phyloP scores from a whole-genome alignment of 2,329 filamentous ascomycete genomes.

The Ceratocystis variospora region DNA sequence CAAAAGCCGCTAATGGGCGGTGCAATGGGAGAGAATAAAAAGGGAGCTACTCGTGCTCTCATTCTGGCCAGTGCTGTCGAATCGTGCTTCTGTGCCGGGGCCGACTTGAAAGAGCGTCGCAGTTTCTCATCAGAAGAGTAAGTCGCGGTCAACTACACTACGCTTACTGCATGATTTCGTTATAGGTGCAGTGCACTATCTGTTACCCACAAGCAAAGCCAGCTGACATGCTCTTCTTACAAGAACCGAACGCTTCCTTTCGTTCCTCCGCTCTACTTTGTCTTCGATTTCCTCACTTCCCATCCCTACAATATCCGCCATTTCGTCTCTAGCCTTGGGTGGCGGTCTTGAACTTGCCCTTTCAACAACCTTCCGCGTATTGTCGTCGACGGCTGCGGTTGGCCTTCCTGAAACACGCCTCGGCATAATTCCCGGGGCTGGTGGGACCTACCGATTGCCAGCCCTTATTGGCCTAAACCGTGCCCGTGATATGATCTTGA shows the following conservation, averaged over 20 bases:
- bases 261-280: slow-evolving; percentile 63
- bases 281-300: slow-evolving; percentile 58
- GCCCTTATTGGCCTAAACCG: slow-evolving; percentile 63
- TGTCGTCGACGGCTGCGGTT: slow-evolving; percentile 63
- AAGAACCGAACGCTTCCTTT: slow-evolving; percentile 69
- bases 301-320: slow-evolving; percentile 78
- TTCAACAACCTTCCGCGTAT: slow-evolving; percentile 75
- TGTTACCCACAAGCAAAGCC: not conserved
- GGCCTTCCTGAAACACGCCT: slow-evolving; percentile 84
- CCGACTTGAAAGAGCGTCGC: slow-evolving; percentile 79
- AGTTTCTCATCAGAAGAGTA: slow-evolving; percentile 68
- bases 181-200: not conserved
- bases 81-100: slow-evolving; percentile 80
- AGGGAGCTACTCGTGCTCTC: slow-evolving; percentile 58
- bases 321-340: slow-evolving; percentile 75
- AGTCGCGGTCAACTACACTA: slow-evolving; percentile 23
- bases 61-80: slow-evolving; percentile 78
- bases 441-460: slow-evolving; percentile 79
- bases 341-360: slow-evolving; percentile 90
- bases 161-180: not conserved
- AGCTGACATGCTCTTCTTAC: not conserved
- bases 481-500: slow-evolving; percentile 82
- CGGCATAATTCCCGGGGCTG: slow-evolving; percentile 87
- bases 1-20: slow-evolving; percentile 32
- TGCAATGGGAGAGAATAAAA: slow-evolving; percentile 31